These are phyloP conservation scores for Rhodotorula taiwanensis DNA, from an alignment of 768 basidiomycete genomes.

Conservation along the genomic window DNA sequence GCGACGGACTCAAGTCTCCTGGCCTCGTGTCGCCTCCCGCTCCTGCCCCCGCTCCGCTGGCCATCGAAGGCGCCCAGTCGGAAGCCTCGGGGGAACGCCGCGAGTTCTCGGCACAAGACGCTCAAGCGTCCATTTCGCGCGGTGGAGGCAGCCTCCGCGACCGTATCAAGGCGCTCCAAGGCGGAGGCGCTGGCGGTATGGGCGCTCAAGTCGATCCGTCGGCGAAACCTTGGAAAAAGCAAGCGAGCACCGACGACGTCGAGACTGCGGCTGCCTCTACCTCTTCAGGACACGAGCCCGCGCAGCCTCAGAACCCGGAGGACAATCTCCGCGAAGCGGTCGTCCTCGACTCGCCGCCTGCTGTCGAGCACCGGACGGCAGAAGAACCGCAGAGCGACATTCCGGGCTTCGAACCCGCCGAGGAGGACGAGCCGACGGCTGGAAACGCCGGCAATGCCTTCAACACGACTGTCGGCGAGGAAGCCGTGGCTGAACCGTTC, in stretches of 20 bases:
- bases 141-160: slow-evolving; percentile 69
- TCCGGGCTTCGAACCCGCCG: slow-evolving; percentile 26
- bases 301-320: slow-evolving; percentile 22
- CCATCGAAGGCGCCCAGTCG: too few relatives aligned
- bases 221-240: slow-evolving; percentile 52
- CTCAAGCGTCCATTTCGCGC: slow-evolving; percentile 73
- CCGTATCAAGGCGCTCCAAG: slow-evolving; percentile 88
- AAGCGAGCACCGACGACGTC: slow-evolving; percentile 43
- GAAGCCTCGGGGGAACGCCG: slow-evolving; percentile 8
- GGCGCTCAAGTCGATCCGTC: slow-evolving; percentile 55
- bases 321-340: not conserved
- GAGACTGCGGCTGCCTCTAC: too few relatives aligned
- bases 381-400: slow-evolving; percentile 7
- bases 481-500: slow-evolving; percentile 90
- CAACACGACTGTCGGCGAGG: slow-evolving; percentile 72
- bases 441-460: slow-evolving; percentile 44
- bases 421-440: slow-evolving; percentile 2
- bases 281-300: slow-evolving; percentile 54
- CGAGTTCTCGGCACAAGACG: slow-evolving; percentile 61
- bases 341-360: slow-evolving; percentile 17
- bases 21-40: slow-evolving; percentile 1
- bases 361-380: slow-evolving; percentile 1
- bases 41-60: slow-evolving; percentile 7
- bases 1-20: too few relatives aligned
- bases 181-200: slow-evolving; percentile 47